Base-by-base conservation (phyloP, 371 early-diverging fungal genomes). In the Mortierella polycephala region DNA sequence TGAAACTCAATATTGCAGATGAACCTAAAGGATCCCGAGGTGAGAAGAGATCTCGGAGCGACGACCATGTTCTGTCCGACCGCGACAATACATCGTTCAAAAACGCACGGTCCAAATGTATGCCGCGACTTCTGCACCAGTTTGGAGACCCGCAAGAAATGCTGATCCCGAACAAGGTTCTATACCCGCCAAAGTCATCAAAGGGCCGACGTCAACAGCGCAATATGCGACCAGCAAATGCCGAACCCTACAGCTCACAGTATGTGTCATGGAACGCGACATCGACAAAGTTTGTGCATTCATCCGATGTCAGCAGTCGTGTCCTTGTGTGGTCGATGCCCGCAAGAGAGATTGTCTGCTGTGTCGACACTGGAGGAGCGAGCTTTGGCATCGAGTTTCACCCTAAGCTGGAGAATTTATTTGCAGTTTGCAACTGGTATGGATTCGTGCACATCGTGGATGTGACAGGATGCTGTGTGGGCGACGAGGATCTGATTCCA, bases 361-460 rank as follows among this genome's bases (percentile, higher is more conserved):
- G 82, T 7, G 87, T 89, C 30, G 86, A 87, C 60, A 82, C 85
- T 2, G 87, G 82, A 1, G 89, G 88, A 5, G 74, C 81, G 23
- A 82, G 84, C 7, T 87, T 82, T 72, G 85, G 83, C 8, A 82
- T 89, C 16, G 77, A 83, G 14, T 89, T 89, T 63, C 89, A 89
- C 61, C 89, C 89, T 0, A 67, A 67, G 56, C 60, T 83, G 7
- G 87, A 87, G 62, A 85, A 84, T n/a, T 68, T 89, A n/a, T 74
- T 89, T 62, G 84, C 82, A 0, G 86, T 88, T 40, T 73, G 84
- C 55, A 88, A 88, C 55, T 83, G 89, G 55, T 89, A 89, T 58
- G 89, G 89, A 0, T 89, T 87, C 62, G 74, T 88, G 18, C 89
- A 89, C 55, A 85, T 88, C 10, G 85, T 89, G 18, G 82, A 89